phyloP scores from a whole-genome alignment of 2,329 filamentous ascomycete species.

The Xylaria sp. region DNA sequence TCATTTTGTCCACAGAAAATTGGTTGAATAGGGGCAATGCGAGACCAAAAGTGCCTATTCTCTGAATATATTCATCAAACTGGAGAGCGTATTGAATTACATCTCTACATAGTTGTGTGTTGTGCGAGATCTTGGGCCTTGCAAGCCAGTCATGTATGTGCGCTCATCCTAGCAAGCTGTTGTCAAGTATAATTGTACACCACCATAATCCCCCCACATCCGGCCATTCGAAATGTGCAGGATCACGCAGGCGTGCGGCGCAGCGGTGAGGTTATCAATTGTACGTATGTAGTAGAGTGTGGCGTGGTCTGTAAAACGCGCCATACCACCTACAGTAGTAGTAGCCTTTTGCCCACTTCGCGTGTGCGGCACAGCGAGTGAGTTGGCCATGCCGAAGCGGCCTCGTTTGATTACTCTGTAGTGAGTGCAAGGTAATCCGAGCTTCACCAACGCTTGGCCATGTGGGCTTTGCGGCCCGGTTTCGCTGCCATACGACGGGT shows the following conservation, averaged over 20 bases:
- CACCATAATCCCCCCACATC: background rate
- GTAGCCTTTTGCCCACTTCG: background rate
- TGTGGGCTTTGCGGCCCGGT: background rate
- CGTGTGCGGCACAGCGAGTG: slow-evolving; percentile 3
- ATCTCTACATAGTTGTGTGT: slow-evolving; percentile 11
- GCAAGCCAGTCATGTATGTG: background rate
- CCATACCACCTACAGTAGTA: background rate
- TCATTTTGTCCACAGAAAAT: background rate
- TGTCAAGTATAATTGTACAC: background rate
- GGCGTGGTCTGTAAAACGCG: too few species aligned
- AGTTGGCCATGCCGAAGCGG: slow-evolving; percentile 1
- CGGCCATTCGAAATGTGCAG: slow-evolving; percentile 14
- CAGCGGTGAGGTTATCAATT: background rate
- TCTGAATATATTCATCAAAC: background rate
- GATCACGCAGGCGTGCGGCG: slow-evolving; percentile 4
- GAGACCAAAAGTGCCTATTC: background rate
- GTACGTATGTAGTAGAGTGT: too few species aligned
- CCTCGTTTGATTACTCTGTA: slow-evolving; percentile 9
- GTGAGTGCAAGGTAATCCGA: background rate
- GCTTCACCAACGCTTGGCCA: background rate
- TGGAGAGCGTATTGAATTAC: slow-evolving; percentile 5
- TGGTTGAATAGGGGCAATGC: background rate
- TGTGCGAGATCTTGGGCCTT: background rate
- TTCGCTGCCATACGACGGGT: background rate
- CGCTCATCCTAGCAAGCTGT: slow-evolving; percentile 3